Evolutionary conservation across 2,329 filamentous ascomycete species (phyloP).

Genomic region (Xylariaceae sp.): DNA sequence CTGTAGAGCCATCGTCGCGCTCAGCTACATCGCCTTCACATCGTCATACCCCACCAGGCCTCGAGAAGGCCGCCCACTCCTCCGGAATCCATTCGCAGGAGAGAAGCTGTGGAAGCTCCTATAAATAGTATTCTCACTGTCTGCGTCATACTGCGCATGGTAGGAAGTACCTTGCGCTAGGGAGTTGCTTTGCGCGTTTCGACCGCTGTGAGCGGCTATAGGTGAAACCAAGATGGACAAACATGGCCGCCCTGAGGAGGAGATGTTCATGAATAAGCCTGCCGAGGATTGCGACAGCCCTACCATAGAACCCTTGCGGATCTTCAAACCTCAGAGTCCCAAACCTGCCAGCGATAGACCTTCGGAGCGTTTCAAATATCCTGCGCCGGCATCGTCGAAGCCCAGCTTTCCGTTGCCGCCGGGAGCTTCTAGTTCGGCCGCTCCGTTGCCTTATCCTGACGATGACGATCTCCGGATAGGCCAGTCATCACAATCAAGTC

Average conservation of each 20-base stretch:
- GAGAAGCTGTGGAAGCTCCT: constrained; percentile 20
- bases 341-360: constrained; percentile 43
- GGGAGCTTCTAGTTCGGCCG: constrained; percentile 68
- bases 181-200: constrained; percentile 11
- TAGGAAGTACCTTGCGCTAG: constrained; percentile 8
- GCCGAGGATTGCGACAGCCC: constrained; percentile 64
- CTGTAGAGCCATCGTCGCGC: constrained; percentile 11
- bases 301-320: constrained; percentile 78
- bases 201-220: constrained; percentile 22
- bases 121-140: constrained; percentile 21
- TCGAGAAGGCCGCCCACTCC: constrained; percentile 21
- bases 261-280: constrained; percentile 74
- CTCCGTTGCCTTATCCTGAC: constrained; percentile 69
- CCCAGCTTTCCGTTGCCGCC: constrained; percentile 63
- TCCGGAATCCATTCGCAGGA: constrained; percentile 5
- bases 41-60: constrained; percentile 28
- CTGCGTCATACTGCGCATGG: constrained; percentile 25
- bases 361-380: constrained; percentile 50
- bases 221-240: constrained; percentile 44
- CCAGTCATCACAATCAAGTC: constrained; percentile 39
- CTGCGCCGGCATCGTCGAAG: constrained; percentile 47
- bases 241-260: constrained; percentile 71
- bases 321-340: constrained; percentile 74
- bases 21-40: constrained; percentile 3
- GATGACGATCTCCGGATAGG: constrained; percentile 55